Evolutionary conservation across 371 early-diverging fungal genomes (phyloP).

Genomic region (Gilbertella persicaria): DNA sequence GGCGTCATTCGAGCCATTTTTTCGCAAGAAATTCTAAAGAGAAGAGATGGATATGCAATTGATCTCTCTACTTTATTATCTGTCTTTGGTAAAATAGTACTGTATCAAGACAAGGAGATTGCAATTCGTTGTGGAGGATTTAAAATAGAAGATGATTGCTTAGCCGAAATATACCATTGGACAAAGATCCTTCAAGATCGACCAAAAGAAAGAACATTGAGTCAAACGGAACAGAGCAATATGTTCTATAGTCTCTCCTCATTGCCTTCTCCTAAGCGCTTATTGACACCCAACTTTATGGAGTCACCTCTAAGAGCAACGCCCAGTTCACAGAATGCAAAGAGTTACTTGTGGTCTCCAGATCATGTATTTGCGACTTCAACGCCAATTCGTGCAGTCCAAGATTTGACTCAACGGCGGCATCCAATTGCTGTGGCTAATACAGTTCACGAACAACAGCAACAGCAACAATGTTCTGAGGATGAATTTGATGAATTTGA

Average conservation of each 20-base stretch:
- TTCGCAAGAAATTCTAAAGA: neutral
- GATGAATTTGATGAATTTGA: slow-evolving; percentile 1
- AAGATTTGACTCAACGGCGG: neutral
- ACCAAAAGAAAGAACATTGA: neutral
- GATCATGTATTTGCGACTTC: slow-evolving; percentile 20
- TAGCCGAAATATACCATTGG: slow-evolving; percentile 14
- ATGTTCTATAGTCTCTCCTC: slow-evolving; percentile 24
- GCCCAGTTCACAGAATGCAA: neutral
- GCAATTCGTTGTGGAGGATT: slow-evolving; percentile 14
- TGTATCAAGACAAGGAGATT: slow-evolving; percentile 4
- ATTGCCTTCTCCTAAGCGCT: slow-evolving; percentile 14
- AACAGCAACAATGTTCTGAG: neutral
- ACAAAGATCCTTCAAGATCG: slow-evolving; percentile 7
- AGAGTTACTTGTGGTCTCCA: slow-evolving; percentile 18
- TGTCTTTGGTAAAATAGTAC: slow-evolving; percentile 15
- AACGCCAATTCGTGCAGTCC: slow-evolving; percentile 16
- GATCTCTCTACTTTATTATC: neutral
- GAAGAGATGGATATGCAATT: slow-evolving; percentile 1
- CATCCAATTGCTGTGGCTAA: neutral
- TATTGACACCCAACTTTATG: slow-evolving; percentile 8
- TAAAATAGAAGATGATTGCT: slow-evolving; percentile 6
- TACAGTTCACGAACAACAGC: neutral
- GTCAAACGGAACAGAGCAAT: neutral
- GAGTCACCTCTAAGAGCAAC: slow-evolving; percentile 8
- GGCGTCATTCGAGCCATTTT: slow-evolving; percentile 12